phyloP scores from a whole-genome alignment of 1,284 basidiomycete species.

The Irpex sp. region DNA sequence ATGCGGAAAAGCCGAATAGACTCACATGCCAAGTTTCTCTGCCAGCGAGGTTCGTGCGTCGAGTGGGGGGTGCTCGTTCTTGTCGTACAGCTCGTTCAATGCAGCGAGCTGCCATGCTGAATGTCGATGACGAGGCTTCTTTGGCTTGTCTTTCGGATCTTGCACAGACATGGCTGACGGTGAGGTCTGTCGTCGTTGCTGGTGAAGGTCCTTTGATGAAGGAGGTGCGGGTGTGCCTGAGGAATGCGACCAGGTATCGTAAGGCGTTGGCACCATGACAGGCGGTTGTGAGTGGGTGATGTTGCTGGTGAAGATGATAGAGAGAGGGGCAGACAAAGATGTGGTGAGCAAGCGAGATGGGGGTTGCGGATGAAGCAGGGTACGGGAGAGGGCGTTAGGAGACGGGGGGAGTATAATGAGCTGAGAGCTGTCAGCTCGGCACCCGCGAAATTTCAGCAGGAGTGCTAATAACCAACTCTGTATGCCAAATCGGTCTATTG shows the following conservation, averaged over 20 bases:
- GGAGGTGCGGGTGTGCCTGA: slow-evolving; percentile 15
- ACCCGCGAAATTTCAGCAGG: slow-evolving; percentile 28
- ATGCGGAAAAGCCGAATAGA: slow-evolving; percentile 13
- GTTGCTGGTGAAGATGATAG: slow-evolving; percentile 11
- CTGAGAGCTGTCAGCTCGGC: slow-evolving; percentile 19
- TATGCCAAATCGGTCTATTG: slow-evolving; percentile 30
- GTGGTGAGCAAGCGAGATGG: slow-evolving; percentile 9
- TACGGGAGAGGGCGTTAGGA: slow-evolving; percentile 15
- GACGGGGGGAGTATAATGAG: slow-evolving; percentile 21
- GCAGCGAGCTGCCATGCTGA: slow-evolving; percentile 64
- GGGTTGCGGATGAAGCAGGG: slow-evolving; percentile 10
- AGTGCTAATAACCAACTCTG: slow-evolving; percentile 27
- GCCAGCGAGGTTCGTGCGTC: slow-evolving; percentile 64
- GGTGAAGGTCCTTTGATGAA: slow-evolving; percentile 25
- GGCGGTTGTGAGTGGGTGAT: slow-evolving; percentile 12
- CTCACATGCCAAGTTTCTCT: slow-evolving; percentile 70
- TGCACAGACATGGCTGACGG: slow-evolving; percentile 19
- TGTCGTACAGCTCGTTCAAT: slow-evolving; percentile 72
- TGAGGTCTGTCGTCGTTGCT: slow-evolving; percentile 17
- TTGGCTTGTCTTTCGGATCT: slow-evolving; percentile 39
- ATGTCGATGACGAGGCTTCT: slow-evolving; percentile 77
- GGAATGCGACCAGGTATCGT: slow-evolving; percentile 25
- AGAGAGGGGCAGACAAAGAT: slow-evolving; percentile 14
- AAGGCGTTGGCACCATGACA: slow-evolving; percentile 32
- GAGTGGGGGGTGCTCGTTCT: slow-evolving; percentile 70